A percentile compares a stretch with the other conserved stretches of the same genome.
Evolutionary conservation across 1,139 yeast genomes (phyloP).

Genomic region (Debaryomyces fabryi): DNA sequence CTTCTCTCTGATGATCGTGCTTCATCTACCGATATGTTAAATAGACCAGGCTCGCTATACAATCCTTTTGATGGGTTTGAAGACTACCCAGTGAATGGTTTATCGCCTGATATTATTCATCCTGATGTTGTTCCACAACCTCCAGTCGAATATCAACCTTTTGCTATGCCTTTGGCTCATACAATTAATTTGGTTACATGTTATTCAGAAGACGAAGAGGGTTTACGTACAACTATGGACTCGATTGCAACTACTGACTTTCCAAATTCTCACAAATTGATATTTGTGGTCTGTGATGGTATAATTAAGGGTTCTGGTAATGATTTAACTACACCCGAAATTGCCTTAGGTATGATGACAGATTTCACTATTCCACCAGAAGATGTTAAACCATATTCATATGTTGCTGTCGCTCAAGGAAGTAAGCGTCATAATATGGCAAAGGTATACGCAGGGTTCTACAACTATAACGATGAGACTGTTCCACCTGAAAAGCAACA

Average conservation of each 20-base stretch:
- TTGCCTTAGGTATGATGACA: slow-evolving; percentile 83
- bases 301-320: slow-evolving; percentile 92
- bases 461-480: slow-evolving; percentile 74
- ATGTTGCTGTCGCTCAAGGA: slow-evolving; percentile 94
- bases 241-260: slow-evolving; percentile 91
- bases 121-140: slow-evolving; percentile 83
- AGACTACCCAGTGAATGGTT: slow-evolving; percentile 47
- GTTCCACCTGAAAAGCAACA: slow-evolving; percentile 83
- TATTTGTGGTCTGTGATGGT: slow-evolving; percentile 90
- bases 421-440: slow-evolving; percentile 96
- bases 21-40: slow-evolving; percentile 41
- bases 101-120: slow-evolving; percentile 73
- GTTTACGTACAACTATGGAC: slow-evolving; percentile 84
- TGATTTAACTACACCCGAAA: slow-evolving; percentile 83
- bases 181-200: slow-evolving; percentile 85
- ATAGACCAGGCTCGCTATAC: slow-evolving; percentile 34
- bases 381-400: slow-evolving; percentile 76
- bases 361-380: slow-evolving; percentile 75
- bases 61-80: slow-evolving; percentile 48
- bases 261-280: slow-evolving; percentile 89
- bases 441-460: slow-evolving; percentile 90
- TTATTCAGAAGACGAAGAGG: slow-evolving; percentile 89
- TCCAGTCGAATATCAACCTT: slow-evolving; percentile 85
- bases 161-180: slow-evolving; percentile 85
- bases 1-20: slow-evolving; percentile 37